A percentile compares a stretch with the other conserved stretches of the same genome.
phyloP scores from a whole-genome alignment of 1,284 basidiomycete species.

The Hemileia vastatrix region DNA sequence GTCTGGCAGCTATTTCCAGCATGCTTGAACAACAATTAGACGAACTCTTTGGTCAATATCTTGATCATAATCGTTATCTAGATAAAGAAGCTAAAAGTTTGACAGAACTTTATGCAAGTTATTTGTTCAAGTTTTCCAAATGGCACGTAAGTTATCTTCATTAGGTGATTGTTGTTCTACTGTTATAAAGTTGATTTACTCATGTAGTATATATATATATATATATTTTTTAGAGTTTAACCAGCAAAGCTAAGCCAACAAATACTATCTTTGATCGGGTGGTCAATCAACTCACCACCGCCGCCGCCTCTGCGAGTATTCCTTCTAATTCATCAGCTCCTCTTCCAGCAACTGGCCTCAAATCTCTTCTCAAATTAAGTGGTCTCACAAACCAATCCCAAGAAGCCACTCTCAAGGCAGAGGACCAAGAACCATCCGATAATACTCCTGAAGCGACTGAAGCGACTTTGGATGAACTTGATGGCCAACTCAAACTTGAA shows the following conservation, averaged over 20 bases:
- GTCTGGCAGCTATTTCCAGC: slow-evolving; percentile 52
- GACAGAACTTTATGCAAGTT: slow-evolving; percentile 66
- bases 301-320: slow-evolving; percentile 49
- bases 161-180: slow-evolving; percentile 51
- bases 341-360: slow-evolving; percentile 39
- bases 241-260: slow-evolving; percentile 68
- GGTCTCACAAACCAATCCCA: slow-evolving; percentile 1
- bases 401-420: slow-evolving; percentile 52
- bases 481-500: slow-evolving; percentile 65
- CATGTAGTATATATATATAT: background rate
- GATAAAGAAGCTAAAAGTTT: slow-evolving; percentile 84
- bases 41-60: slow-evolving; percentile 89
- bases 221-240: slow-evolving; percentile 19
- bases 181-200: background rate
- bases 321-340: slow-evolving; percentile 9
- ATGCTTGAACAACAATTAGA: slow-evolving; percentile 94
- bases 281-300: slow-evolving; percentile 76
- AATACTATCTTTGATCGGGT: slow-evolving; percentile 73
- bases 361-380: slow-evolving; percentile 48
- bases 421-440: slow-evolving; percentile 60
- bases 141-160: slow-evolving; percentile 68
- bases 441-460: slow-evolving; percentile 35
- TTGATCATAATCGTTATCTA: slow-evolving; percentile 75
- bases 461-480: slow-evolving; percentile 68
- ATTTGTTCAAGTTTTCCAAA: slow-evolving; percentile 67